phyloP scores from a whole-genome alignment of 805 yeast species.

The Dipodascus geniculatus region DNA sequence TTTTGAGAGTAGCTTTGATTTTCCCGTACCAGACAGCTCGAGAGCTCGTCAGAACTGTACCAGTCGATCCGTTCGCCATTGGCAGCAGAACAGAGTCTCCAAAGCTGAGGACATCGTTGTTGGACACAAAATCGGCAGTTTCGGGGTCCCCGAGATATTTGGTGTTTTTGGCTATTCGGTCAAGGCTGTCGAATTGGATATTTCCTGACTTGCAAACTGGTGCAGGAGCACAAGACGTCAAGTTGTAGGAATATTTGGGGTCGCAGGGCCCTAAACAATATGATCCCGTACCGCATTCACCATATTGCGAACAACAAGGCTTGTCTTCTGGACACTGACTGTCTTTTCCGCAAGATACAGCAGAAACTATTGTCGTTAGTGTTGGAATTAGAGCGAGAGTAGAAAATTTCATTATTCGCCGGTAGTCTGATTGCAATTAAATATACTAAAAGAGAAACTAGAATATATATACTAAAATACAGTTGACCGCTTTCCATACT shows the following conservation, averaged over 20 bases:
- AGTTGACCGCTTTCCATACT: too few species aligned
- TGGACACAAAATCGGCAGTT: slow-evolving; percentile 57
- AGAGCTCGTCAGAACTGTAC: slow-evolving; percentile 73
- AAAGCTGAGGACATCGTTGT: slow-evolving; percentile 36
- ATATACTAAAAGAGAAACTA: too few species aligned
- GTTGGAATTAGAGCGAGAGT: background rate
- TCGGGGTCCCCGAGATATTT: slow-evolving; percentile 61
- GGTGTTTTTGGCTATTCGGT: slow-evolving; percentile 25
- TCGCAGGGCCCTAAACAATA: slow-evolving; percentile 85
- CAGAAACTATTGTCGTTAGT: background rate
- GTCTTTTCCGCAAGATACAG: background rate
- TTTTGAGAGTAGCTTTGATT: slow-evolving; percentile 52
- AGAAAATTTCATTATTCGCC: background rate
- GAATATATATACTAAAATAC: too few species aligned
- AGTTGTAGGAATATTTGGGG: slow-evolving; percentile 52
- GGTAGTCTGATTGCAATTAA: background rate
- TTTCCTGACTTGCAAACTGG: slow-evolving; percentile 50
- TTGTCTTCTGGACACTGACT: slow-evolving; percentile 53
- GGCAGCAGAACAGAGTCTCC: slow-evolving; percentile 53
- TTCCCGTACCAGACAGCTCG: slow-evolving; percentile 83
- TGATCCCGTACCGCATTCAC: slow-evolving; percentile 67
- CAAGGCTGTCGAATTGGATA: slow-evolving; percentile 21
- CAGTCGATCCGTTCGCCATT: slow-evolving; percentile 66
- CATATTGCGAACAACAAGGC: slow-evolving; percentile 85
- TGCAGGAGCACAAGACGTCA: slow-evolving; percentile 73